Conservation (phyloP, 371 early-diverging fungal species). For the Mucor lusitanicus region DNA sequence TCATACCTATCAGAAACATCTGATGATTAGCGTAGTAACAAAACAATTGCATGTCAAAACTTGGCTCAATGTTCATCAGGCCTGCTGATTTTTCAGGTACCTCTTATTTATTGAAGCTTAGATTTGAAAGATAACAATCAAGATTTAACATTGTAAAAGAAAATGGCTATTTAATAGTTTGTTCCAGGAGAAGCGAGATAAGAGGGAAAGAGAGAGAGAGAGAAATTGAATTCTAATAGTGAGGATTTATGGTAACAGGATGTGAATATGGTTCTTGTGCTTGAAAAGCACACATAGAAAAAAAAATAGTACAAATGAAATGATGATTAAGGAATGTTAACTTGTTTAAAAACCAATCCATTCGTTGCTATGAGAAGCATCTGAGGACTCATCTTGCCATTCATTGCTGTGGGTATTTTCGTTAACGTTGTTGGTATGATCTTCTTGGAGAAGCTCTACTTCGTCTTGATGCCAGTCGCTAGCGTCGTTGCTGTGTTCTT, state of each 20-base stretch:
- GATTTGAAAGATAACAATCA: no score
- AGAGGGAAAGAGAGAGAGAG: neutral
- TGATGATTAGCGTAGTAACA: neutral
- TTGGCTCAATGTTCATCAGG: no score
- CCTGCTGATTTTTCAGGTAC: no score
- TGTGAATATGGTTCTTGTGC: neutral
- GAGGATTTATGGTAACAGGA: neutral
- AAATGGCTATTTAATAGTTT: neutral
- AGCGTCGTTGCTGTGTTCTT: neutral
- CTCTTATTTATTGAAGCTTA: no score
- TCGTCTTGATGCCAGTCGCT: conserved; percentile 15
- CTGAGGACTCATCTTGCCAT: conserved; percentile 7
- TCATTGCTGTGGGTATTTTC: conserved; percentile 17
- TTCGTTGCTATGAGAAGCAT: conserved; percentile 8
- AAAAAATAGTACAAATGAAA: neutral
- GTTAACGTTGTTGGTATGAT: conserved; percentile 4
- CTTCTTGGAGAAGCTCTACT: conserved; percentile 14
- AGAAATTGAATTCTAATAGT: neutral
- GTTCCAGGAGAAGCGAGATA: neutral
- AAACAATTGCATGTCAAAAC: no score
- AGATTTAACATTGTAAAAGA: neutral
- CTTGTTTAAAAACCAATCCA: conserved; percentile 10
- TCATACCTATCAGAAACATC: neutral
- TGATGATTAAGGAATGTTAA: neutral
- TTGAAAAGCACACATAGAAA: neutral